These are phyloP conservation scores for Fusarium equiseti DNA, from an alignment of 2,329 filamentous ascomycete species.

Conservation along the genomic window DNA sequence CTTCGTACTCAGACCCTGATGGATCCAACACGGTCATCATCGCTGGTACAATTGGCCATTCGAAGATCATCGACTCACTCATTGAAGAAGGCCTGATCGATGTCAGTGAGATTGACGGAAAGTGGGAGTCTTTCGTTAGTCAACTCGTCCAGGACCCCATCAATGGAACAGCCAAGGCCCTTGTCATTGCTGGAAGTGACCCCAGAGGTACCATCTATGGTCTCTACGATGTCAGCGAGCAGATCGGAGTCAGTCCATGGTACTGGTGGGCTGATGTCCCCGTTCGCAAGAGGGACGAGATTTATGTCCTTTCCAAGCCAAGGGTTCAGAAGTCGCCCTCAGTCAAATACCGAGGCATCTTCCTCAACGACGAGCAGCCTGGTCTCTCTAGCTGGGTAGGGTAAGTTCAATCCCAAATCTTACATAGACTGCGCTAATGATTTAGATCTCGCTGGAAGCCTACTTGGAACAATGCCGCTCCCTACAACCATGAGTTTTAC, in stretches of 20 bases:
- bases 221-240: conserved; percentile 70
- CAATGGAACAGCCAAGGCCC: conserved; percentile 55
- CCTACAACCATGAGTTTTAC: conserved; percentile 75
- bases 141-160: conserved; percentile 64
- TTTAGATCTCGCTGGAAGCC: conserved; percentile 55
- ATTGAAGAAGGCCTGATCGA: conserved; percentile 48
- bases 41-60: conserved; percentile 75
- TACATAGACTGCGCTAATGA: neutral
- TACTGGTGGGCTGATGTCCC: conserved; percentile 72
- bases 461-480: conserved; percentile 60
- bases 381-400: conserved; percentile 65
- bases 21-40: conserved; percentile 70
- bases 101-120: conserved; percentile 66
- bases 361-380: conserved; percentile 67
- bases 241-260: conserved; percentile 68
- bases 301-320: conserved; percentile 59
- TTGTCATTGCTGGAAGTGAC: conserved; percentile 70
- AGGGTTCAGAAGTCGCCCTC: conserved; percentile 61
- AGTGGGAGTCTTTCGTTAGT: conserved; percentile 78
- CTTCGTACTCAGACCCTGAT: conserved; percentile 57
- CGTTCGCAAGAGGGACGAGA: conserved; percentile 56
- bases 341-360: conserved; percentile 71
- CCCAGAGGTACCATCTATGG: conserved; percentile 71
- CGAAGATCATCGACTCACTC: conserved; percentile 63
- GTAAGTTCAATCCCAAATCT: neutral